A percentile compares a stretch with the other conserved stretches of the same genome.
Conservation (phyloP, 1,284 basidiomycete genomes). For the Omphalotus olearius region DNA sequence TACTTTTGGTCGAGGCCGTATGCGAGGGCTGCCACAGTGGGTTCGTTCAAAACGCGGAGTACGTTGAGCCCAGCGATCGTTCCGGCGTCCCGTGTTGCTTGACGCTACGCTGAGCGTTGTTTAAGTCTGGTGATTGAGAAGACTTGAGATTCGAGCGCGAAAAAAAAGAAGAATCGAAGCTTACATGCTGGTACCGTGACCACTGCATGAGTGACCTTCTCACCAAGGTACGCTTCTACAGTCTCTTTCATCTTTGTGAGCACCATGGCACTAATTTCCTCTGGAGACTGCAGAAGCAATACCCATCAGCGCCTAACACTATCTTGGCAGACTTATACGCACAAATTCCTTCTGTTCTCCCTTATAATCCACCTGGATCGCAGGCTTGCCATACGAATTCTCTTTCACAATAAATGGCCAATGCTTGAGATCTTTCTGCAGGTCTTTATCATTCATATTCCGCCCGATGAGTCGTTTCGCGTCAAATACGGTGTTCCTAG, state of each 20-base stretch:
- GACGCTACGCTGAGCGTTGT: conserved; percentile 94
- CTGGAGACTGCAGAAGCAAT: conserved; percentile 64
- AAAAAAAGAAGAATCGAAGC: not conserved
- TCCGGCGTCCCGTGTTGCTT: conserved; percentile 94
- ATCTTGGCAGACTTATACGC: conserved; percentile 18
- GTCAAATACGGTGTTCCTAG: conserved; percentile 81
- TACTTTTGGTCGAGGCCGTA: conserved; percentile 90
- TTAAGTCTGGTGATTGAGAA: conserved; percentile 59
- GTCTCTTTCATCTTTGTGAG: conserved; percentile 98
- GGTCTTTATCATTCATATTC: conserved; percentile 57
- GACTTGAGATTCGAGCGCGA: not conserved
- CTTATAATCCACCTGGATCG: conserved; percentile 71
- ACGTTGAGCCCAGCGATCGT: conserved; percentile 88
- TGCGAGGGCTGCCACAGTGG: conserved; percentile 92
- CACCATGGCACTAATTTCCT: conserved; percentile 98
- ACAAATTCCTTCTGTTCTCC: conserved; percentile 71
- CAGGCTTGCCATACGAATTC: conserved; percentile 63
- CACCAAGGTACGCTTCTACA: conserved; percentile 94
- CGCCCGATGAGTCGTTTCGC: conserved; percentile 82
- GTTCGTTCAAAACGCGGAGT: conserved; percentile 96
- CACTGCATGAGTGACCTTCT: conserved; percentile 82
- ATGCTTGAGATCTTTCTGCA: conserved; percentile 65
- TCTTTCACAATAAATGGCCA: conserved; percentile 66
- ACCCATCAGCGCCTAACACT: conserved; percentile 3
- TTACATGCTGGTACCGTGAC: conserved; percentile 85